Percentiles rank a stretch among this genome's conserved stretches.
phyloP scores from a whole-genome alignment of 2,329 filamentous ascomycete species.

The Didymella lethalis region DNA sequence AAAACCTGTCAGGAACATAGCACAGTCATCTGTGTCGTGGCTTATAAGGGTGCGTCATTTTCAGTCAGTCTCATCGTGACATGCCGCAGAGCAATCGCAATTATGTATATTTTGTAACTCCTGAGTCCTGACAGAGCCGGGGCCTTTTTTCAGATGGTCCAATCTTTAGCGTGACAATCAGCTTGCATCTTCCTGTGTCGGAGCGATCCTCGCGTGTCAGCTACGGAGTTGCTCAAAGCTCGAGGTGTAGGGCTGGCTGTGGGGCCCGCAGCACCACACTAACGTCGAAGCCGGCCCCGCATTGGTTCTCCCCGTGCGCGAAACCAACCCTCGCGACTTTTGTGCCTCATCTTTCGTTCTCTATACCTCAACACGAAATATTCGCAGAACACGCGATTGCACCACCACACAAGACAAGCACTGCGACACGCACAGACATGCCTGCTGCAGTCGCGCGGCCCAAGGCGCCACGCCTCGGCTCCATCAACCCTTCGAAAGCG shows the following conservation, averaged over 20 bases:
- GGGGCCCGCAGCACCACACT: constrained; percentile 6
- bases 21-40: neutral
- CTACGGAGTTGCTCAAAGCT: constrained; percentile 8
- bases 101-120: neutral
- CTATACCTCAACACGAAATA: neutral
- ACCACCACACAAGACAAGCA: neutral
- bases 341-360: constrained; percentile 24
- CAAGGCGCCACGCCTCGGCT: constrained; percentile 35
- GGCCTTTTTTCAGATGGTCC: neutral
- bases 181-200: neutral
- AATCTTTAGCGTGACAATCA: neutral
- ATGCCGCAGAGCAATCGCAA: neutral
- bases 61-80: neutral
- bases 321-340: constrained; percentile 25
- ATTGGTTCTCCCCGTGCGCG: constrained; percentile 11
- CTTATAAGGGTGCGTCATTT: constrained; percentile 1
- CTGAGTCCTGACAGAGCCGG: neutral
- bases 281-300: constrained; percentile 10
- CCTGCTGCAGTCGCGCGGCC: constrained; percentile 29
- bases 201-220: constrained; percentile 4
- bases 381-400: constrained; percentile 1
- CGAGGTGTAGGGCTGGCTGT: constrained; percentile 23
- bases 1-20: neutral
- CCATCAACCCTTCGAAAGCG: constrained; percentile 33
- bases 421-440: constrained; percentile 3